Evolutionary conservation across 2,329 filamentous ascomycete genomes (phyloP).

Genomic region (Pezicula radicicola): DNA sequence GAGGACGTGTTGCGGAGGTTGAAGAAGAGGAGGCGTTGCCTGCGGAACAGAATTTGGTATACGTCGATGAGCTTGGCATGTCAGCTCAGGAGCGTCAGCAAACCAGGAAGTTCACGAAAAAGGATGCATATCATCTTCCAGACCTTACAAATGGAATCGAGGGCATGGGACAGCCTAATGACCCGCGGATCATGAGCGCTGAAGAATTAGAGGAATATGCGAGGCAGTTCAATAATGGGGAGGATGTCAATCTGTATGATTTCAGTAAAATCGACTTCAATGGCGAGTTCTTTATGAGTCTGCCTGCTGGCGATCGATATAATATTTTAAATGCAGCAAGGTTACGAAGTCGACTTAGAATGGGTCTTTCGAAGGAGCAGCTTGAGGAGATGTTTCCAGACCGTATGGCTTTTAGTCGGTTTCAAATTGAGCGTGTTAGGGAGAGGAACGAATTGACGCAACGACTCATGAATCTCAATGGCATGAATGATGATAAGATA

Average conservation of each 20-base stretch:
- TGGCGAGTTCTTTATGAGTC: constrained; percentile 87
- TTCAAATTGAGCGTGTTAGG: constrained; percentile 91
- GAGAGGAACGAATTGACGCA: constrained; percentile 95
- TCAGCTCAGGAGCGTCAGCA: constrained; percentile 70
- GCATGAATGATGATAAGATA: constrained; percentile 78
- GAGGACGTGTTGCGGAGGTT: constrained; percentile 30
- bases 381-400: constrained; percentile 96
- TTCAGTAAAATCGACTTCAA: constrained; percentile 99
- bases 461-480: constrained; percentile 88
- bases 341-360: constrained; percentile 80
- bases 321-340: constrained; percentile 96
- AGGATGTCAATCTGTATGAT: constrained; percentile 90
- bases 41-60: constrained; percentile 68
- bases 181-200: constrained; percentile 93
- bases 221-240: constrained; percentile 83
- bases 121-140: constrained; percentile 92
- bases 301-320: constrained; percentile 88
- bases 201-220: constrained; percentile 95
- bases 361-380: constrained; percentile 97
- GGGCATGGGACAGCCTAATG: constrained; percentile 84
- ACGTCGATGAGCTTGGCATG: constrained; percentile 88
- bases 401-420: constrained; percentile 93
- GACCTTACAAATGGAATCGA: constrained; percentile 76
- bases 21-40: constrained; percentile 68
- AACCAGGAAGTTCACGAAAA: constrained; percentile 79